A percentile compares a stretch with the other conserved stretches of the same genome.
Conservation (phyloP, 768 basidiomycete genomes). For the Gloeopeniophorella convolvens region DNA sequence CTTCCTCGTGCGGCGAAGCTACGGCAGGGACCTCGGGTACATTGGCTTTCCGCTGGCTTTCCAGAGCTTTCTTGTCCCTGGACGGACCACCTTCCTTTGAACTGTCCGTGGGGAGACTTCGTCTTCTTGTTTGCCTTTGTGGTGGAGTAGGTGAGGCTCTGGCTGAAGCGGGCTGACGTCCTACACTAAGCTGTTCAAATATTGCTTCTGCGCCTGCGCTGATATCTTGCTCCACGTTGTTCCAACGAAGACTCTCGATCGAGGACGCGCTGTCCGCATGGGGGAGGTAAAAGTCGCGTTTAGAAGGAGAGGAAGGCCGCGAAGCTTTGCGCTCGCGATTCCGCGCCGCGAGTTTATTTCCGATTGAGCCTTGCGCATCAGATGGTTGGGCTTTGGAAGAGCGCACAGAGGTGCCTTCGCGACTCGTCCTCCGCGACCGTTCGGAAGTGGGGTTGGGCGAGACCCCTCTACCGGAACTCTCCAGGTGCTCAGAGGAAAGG, state of each 20-base stretch:
- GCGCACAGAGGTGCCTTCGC: not conserved
- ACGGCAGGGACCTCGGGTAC: not conserved
- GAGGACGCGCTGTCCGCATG: constrained; percentile 12
- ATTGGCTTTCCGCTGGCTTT: not conserved
- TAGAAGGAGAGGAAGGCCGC: constrained; percentile 26
- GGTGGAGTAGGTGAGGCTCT: not conserved
- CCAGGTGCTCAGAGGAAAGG: not conserved
- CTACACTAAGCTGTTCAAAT: constrained; percentile 12
- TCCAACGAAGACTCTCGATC: constrained; percentile 19
- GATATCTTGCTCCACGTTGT: constrained; percentile 3
- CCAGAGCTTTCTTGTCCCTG: not conserved
- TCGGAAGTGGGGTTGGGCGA: too few relatives aligned
- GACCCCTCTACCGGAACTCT: not conserved
- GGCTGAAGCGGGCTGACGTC: not conserved
- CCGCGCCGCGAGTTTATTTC: constrained; percentile 5
- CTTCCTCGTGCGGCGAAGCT: not conserved
- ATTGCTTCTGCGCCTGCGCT: constrained; percentile 14
- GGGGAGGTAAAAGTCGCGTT: constrained; percentile 9
- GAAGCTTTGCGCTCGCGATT: constrained; percentile 24
- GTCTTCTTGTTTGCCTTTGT: constrained; percentile 1
- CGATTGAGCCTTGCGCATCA: not conserved
- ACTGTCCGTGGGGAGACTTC: not conserved
- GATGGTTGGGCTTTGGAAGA: not conserved
- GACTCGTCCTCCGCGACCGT: not conserved
- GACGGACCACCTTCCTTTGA: not conserved